Percentiles rank a stretch among this genome's conserved stretches.
phyloP scores from a whole-genome alignment of 176 grass and related monocot species.

The Oryza longistaminata region DNA sequence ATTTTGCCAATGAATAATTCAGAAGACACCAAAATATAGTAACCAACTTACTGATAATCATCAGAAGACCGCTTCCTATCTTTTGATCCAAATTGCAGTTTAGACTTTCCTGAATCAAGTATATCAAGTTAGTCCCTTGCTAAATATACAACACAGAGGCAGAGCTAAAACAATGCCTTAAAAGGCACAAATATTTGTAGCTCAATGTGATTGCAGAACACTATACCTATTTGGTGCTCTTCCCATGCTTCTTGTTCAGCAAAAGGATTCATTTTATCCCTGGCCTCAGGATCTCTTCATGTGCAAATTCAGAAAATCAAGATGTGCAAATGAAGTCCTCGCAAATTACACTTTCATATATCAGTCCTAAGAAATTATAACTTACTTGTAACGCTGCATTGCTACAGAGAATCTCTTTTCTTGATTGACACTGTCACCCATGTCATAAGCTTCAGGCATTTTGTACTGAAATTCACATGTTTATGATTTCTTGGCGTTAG shows the following conservation, averaged over 20 bases:
- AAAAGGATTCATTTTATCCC: constrained; percentile 99
- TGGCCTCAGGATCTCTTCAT: constrained; percentile 66
- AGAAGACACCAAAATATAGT: constrained; percentile 23
- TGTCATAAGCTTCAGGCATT: constrained; percentile 97
- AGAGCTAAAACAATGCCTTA: neutral
- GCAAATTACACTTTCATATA: constrained; percentile 7
- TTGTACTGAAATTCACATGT: constrained; percentile 62
- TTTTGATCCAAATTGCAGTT: constrained; percentile 79
- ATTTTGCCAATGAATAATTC: constrained; percentile 1
- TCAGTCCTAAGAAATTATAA: neutral
- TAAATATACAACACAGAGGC: constrained; percentile 14
- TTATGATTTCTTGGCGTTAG: neutral
- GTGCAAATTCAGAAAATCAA: constrained; percentile 34
- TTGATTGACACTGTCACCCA: constrained; percentile 86
- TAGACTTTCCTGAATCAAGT: constrained; percentile 69
- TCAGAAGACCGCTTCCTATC: constrained; percentile 62
- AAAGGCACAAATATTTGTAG: constrained; percentile 2
- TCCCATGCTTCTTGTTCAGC: constrained; percentile 98
- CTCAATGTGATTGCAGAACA: neutral
- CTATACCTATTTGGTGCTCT: constrained; percentile 87
- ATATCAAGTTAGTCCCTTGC: constrained; percentile 28
- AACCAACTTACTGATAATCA: constrained; percentile 68
- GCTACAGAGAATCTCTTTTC: constrained; percentile 96
- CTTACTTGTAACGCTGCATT: constrained; percentile 71
- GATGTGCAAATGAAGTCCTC: neutral